A percentile compares a stretch with the other conserved stretches of the same genome.
Conservation (phyloP, 768 basidiomycete genomes). For the Hygrocybe coccinea region DNA sequence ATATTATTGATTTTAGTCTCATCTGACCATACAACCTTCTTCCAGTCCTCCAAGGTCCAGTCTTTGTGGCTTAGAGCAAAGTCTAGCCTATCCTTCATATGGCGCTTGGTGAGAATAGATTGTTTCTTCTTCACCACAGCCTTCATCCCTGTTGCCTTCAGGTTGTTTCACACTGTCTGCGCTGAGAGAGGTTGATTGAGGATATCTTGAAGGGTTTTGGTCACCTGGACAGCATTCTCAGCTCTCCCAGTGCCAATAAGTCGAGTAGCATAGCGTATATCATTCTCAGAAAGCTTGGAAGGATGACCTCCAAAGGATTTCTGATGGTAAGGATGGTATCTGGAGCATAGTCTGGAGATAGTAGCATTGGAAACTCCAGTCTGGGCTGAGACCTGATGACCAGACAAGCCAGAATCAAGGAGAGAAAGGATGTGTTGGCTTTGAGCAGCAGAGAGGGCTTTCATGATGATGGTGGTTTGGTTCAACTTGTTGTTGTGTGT, state of each 20-base stretch:
- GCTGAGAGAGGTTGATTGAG: constrained; percentile 9
- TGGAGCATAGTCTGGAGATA: no score
- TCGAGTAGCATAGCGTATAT: constrained; percentile 3
- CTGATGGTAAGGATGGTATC: neutral
- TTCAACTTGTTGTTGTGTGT: no score
- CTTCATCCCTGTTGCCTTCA: constrained; percentile 3
- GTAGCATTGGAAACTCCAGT: constrained; percentile 4
- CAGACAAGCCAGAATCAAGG: neutral
- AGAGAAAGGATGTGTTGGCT: neutral
- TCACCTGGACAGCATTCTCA: no score
- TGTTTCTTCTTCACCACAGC: constrained; percentile 12
- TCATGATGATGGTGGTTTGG: no score
- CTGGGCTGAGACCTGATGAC: neutral
- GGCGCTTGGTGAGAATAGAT: constrained; percentile 7
- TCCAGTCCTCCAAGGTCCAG: constrained; percentile 17
- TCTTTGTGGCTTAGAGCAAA: constrained; percentile 13
- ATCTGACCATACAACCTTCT: no score
- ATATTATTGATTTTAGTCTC: neutral
- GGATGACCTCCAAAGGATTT: constrained; percentile 9
- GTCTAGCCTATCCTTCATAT: constrained; percentile 6
- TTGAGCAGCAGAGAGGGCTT: neutral
- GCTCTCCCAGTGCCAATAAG: constrained; percentile 1
- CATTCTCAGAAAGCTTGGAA: constrained; percentile 10
- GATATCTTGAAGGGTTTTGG: constrained; percentile 9
- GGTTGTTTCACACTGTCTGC: constrained; percentile 6